A percentile compares a stretch with the other conserved stretches of the same genome.
Conservation (phyloP, 2,329 filamentous ascomycete genomes). For the Graphium sp. region DNA sequence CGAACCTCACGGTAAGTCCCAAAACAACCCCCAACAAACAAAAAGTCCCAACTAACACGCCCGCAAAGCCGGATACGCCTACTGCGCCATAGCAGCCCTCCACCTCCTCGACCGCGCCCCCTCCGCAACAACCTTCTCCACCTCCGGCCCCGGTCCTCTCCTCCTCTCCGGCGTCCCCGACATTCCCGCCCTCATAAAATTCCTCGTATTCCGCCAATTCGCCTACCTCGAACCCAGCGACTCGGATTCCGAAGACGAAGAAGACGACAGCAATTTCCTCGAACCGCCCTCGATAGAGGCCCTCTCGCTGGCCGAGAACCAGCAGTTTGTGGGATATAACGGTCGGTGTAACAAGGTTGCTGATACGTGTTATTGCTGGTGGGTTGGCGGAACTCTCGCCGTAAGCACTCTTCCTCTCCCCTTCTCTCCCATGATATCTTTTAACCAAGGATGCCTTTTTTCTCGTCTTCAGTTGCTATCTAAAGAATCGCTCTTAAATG, state of each 20-base stretch:
- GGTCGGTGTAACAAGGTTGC: conserved; percentile 81
- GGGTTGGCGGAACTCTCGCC: conserved; percentile 54
- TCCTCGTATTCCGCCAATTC: conserved; percentile 50
- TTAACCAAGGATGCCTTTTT: background rate
- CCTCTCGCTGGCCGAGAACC: conserved; percentile 15
- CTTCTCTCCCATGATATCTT: too few relatives aligned
- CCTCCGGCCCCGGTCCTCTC: conserved; percentile 3
- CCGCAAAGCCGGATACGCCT: conserved; percentile 78
- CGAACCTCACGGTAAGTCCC: conserved; percentile 59
- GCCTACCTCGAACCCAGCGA: conserved; percentile 31
- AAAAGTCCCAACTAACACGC: too few relatives aligned
- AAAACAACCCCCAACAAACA: conserved; percentile 1
- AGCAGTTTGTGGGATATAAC: conserved; percentile 59
- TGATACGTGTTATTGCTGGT: conserved; percentile 94
- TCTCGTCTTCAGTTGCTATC: conserved; percentile 43
- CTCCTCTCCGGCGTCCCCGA: conserved; percentile 15
- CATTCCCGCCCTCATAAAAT: conserved; percentile 21
- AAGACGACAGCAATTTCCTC: conserved; percentile 18
- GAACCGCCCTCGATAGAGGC: conserved; percentile 16
- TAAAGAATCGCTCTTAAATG: conserved; percentile 38
- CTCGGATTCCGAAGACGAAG: conserved; percentile 25
- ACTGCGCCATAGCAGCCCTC: conserved; percentile 69
- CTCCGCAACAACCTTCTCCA: conserved; percentile 10
- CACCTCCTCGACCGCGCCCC: conserved; percentile 53
- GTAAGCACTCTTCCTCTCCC: conserved; percentile 22